Base-by-base conservation (phyloP, 768 basidiomycete species). In the Suillus lakei region DNA sequence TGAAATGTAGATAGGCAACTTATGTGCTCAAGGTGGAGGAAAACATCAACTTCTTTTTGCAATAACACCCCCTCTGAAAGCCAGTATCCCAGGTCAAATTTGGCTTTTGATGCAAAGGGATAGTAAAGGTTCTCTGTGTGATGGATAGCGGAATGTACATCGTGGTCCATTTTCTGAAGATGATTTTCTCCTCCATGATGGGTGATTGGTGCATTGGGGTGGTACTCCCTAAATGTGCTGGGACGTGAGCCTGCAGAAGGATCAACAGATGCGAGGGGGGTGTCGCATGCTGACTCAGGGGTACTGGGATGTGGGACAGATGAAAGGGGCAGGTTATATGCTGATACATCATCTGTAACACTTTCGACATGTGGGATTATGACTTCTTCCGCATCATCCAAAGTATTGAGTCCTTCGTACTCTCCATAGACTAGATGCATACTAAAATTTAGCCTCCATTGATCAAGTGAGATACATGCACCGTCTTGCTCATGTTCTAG, bases 71-170 rank as follows among this genome's bases (percentile, higher is more conserved):
- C 38, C 10, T 28, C n/a, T 9, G 56, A 53, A 2, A 68, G 61
- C 67, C 65, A 66, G 26, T 60, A 21, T 9, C 50, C 65, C 0
- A 68, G 58, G 10, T 66, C 61, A 41, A 61, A 68, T 9, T 68
- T 62, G 1, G 26, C 39, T 8, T 51, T 36, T 0, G 50, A 63
- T 1, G 58, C 59, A 46, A 68, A 68, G 3, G 65, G 65, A 39
- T 59, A 68, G 8, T 53, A 50, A 0, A 60, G 1, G 18, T 67
- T 66, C n/a, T 46, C 44, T 2, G 4, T n/a, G 5, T 46, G 9
- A n/a, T 3, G 10, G 44, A 46, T 46, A 0, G 1, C 6, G n/a
- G 44, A 21, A n/a, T 46, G 1, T 46, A n/a, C 10, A 1, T 46
- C 4, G 0, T 46, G 4, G 2, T 46, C 21, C 44, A 46, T 46